These are phyloP conservation scores for apple (Malus domestica) DNA, from an alignment of 306 rosid genomes.

Conservation along the genomic window ASM211411v1 NC_041798.1:12776501-12777000, in stretches of 20 bases:
- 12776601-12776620: not conserved
- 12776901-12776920: not conserved
- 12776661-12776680: not conserved
- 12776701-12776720: not conserved
- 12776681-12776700: not conserved
- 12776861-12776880: not conserved
- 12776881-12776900: not conserved
- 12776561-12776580: slow-evolving; percentile 30
- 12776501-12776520: slow-evolving; percentile 27
- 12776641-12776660: not conserved
- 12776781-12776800: not conserved
- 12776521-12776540: not conserved
- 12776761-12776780: not conserved
- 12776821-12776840: not conserved
- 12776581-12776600: not conserved
- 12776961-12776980: not conserved
- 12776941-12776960: not conserved
- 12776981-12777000: not conserved
- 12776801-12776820: not conserved
- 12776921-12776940: not conserved
- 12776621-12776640: not conserved
- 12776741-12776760: not conserved
- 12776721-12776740: not conserved
- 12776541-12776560: slow-evolving; percentile 25
- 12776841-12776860: not conserved